phyloP scores from a whole-genome alignment of 345 rosid species.

The Gossypium raimondii region DNA sequence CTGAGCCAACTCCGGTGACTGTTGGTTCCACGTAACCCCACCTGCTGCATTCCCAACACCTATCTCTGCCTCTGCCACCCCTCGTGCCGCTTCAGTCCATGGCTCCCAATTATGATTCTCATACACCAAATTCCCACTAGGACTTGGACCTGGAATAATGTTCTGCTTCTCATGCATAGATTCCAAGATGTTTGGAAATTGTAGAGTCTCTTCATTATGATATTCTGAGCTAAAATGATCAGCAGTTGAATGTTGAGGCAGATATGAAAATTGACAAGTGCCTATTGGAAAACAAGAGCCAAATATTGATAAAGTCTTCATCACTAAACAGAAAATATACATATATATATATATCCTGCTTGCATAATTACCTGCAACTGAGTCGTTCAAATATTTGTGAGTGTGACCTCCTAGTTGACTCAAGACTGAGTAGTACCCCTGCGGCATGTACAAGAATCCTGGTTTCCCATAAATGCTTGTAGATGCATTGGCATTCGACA shows the following conservation, averaged over 20 bases:
- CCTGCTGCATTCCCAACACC: not conserved
- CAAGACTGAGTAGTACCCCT: not conserved
- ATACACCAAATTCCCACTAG: not conserved
- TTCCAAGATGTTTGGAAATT: not conserved
- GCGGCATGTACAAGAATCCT: not conserved
- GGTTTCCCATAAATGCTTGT: not conserved
- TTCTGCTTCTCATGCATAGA: not conserved
- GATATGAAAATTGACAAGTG: not conserved
- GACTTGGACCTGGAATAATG: not conserved
- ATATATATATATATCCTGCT: no score
- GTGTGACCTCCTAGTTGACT: not conserved
- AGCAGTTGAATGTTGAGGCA: not conserved
- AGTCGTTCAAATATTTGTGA: not conserved
- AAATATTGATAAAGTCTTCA: not conserved
- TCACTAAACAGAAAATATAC: no score
- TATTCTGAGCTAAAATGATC: not conserved
- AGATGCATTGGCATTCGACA: not conserved
- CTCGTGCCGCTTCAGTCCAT: not conserved
- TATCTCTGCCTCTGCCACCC: not conserved
- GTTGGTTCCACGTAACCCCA: not conserved
- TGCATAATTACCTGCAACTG: constrained; percentile 4
- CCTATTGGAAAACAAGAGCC: not conserved
- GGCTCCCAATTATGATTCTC: not conserved
- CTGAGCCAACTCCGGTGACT: not conserved
- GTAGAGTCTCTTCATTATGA: not conserved